These are phyloP conservation scores for Acanthamoeba lugdunensis DNA, from an alignment of 208 protist species.

Conservation along the genomic window DNA sequence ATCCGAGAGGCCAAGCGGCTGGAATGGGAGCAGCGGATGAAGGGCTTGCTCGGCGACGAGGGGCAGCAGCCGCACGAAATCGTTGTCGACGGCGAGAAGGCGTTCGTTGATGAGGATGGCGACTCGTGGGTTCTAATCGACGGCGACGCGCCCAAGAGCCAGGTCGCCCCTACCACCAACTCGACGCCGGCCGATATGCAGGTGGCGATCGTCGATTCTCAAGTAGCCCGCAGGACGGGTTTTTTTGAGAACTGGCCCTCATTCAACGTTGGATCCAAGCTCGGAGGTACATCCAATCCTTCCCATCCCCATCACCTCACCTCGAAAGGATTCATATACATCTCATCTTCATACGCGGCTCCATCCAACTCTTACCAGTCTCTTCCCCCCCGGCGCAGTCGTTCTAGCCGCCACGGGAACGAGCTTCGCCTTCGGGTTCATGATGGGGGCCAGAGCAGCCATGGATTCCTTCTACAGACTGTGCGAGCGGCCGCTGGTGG, in stretches of 20 bases:
- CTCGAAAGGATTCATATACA: not conserved
- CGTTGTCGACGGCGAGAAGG: not conserved
- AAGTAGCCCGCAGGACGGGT: slow-evolving; percentile 29
- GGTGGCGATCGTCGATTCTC: not conserved
- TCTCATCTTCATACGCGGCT: not conserved
- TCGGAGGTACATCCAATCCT: slow-evolving; percentile 31
- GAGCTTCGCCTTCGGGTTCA: slow-evolving; percentile 67
- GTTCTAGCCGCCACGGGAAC: slow-evolving; percentile 59
- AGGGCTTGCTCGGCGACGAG: not conserved
- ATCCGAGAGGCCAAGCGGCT: slow-evolving; percentile 35
- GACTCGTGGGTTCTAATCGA: slow-evolving; percentile 44
- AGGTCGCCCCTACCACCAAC: not conserved
- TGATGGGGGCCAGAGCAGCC: slow-evolving; percentile 44
- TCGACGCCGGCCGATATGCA: not conserved
- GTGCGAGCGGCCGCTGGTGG: slow-evolving; percentile 31
- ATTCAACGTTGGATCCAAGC: slow-evolving; percentile 54
- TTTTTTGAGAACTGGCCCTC: slow-evolving; percentile 72
- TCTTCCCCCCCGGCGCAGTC: not conserved
- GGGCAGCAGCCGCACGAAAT: not conserved
- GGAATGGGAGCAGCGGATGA: slow-evolving; percentile 30
- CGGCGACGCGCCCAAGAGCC: not conserved
- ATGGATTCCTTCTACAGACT: slow-evolving; percentile 65
- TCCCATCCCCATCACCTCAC: too few species aligned
- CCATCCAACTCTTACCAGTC: slow-evolving; percentile 4
- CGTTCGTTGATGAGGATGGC: slow-evolving; percentile 34